Evolutionary conservation across 2,329 filamentous ascomycete genomes (phyloP), one percentile per base, ranked within the genome.

Genomic region (Cryphonectria parasitica): DNA sequence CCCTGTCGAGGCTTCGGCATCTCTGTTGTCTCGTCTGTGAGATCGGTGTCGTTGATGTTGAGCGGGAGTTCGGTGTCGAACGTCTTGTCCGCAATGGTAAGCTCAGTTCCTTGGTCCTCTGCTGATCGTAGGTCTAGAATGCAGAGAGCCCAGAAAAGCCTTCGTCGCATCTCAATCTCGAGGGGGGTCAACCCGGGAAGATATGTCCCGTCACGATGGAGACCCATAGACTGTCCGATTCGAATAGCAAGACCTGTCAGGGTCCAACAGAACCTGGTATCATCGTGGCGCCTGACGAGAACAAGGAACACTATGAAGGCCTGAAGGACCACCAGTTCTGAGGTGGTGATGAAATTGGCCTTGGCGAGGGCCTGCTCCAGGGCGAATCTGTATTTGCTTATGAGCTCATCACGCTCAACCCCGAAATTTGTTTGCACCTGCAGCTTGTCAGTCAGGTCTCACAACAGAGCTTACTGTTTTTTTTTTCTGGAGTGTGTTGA

Each of bases 81-180:
- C 8, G 79, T 82, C 11, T 79, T 77, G 17, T 82, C 79, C 1
- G 81, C 76, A 0, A 88, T 83, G 0, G 80, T 83, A 25, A 87
- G 77, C 28, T 84, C 85, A 2, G 83, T 85, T 1, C 88, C 88
- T 60, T 88, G 86, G 39, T 89, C 86, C 72, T 90, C 88, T 3
- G 88, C 86, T 0, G 86, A 84, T n/a, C 87, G 83, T 11, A 87
- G 81, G 72, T 92, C 90, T 1, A 91, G 76, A 4, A 89, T 83
- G 60, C 86, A 83, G 2, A 92, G 81, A 28, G 85, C 83, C 85
- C 88, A 91, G 83, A 89, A 92, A 0, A 90, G 77, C 1, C 90
- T 82, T 6, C 90, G 83, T 25, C 89, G 84, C 79, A 91, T 88
- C 75, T 92, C 89, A 8, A 86, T 82, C 63, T 91, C 87, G 69